These are phyloP conservation scores for Backusella macrospora DNA, from an alignment of 192 early-diverging fungal genomes.

Conservation along the genomic window DNA sequence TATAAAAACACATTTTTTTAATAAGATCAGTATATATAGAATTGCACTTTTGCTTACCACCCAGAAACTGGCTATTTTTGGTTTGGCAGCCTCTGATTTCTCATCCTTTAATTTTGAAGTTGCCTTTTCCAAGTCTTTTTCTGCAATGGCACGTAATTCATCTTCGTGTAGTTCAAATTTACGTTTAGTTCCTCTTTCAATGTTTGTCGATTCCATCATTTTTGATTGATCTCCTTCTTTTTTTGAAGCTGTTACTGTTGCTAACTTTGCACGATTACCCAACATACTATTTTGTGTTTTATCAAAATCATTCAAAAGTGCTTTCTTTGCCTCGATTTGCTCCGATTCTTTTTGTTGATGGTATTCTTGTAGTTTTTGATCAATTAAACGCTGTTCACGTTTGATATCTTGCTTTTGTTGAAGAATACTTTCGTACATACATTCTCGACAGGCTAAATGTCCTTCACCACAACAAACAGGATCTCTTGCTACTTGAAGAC, in stretches of 20 bases:
- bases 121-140: conserved; percentile 39
- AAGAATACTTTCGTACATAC: conserved; percentile 81
- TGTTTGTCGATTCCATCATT: neutral
- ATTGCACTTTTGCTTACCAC: conserved; percentile 47
- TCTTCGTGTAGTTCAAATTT: conserved; percentile 41
- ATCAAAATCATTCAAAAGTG: conserved; percentile 63
- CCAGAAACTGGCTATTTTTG: conserved; percentile 73
- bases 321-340: conserved; percentile 51
- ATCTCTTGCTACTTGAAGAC: conserved; percentile 74
- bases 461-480: conserved; percentile 74
- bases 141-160: conserved; percentile 21
- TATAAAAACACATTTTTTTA: neutral
- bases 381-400: conserved; percentile 52
- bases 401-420: conserved; percentile 83
- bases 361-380: conserved; percentile 48
- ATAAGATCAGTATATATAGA: neutral
- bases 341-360: conserved; percentile 42
- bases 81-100: conserved; percentile 42
- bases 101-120: conserved; percentile 34
- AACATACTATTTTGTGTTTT: conserved; percentile 63
- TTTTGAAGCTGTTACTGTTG: neutral
- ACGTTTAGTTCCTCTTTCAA: conserved; percentile 31
- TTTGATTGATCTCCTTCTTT: neutral
- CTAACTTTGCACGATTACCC: conserved; percentile 19
- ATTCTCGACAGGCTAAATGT: conserved; percentile 90